Percentiles rank a stretch among this genome's conserved stretches.
These are phyloP conservation scores for Pneumocystis murina DNA, from an alignment of 1,139 yeast species.

Conservation along the genomic window DNA sequence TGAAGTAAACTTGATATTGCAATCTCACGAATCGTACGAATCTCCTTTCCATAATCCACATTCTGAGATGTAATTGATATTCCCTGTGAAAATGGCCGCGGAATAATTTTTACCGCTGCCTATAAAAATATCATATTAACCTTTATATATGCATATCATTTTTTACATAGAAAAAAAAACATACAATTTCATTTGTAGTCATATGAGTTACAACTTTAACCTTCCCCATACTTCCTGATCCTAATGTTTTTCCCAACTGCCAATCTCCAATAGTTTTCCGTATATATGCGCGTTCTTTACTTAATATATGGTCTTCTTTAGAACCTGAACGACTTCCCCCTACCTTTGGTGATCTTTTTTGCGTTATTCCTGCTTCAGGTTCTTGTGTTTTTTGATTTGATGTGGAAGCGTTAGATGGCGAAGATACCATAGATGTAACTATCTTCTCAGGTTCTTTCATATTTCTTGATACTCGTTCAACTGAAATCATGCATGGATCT, in stretches of 20 bases:
- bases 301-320: not conserved
- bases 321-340: not conserved
- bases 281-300: conserved; percentile 26
- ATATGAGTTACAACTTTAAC: conserved; percentile 86
- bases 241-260: conserved; percentile 89
- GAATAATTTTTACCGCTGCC: conserved; percentile 29
- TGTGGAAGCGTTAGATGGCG: no score
- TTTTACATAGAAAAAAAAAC: not conserved
- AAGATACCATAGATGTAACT: no score
- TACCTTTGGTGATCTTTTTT: not conserved
- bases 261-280: conserved; percentile 59
- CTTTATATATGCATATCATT: not conserved
- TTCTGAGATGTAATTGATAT: not conserved
- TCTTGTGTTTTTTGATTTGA: no score
- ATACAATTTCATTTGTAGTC: conserved; percentile 53
- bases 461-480: no score
- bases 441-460: no score
- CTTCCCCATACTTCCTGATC: conserved; percentile 99
- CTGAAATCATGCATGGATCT: no score
- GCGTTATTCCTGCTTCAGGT: no score
- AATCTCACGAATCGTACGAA: conserved; percentile 86
- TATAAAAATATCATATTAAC: not conserved
- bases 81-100: conserved; percentile 15
- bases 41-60: conserved; percentile 51
- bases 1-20: conserved; percentile 78